A percentile compares a stretch with the other conserved stretches of the same genome.
Conservation (phyloP, 2,329 filamentous ascomycete genomes). For the Mollisia scopiformis region DNA sequence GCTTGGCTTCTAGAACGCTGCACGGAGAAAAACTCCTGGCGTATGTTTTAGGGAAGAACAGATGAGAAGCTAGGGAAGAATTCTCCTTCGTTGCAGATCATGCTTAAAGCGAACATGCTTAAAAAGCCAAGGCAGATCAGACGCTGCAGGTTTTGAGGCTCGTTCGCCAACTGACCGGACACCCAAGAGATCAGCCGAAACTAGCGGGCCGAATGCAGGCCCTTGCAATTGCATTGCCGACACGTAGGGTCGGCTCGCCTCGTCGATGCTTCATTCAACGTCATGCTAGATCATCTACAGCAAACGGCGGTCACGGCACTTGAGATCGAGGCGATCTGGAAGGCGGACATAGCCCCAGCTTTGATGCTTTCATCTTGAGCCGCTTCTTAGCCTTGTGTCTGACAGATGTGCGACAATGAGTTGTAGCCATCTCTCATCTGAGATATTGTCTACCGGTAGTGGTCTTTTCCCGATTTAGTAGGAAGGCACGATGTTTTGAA, state of each 20-base stretch:
- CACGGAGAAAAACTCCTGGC: neutral
- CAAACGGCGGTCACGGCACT: neutral
- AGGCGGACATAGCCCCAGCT: neutral
- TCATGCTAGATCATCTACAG: neutral
- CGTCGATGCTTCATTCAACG: conserved; percentile 21
- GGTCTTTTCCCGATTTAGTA: neutral
- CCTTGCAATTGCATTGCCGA: neutral
- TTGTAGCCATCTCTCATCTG: neutral
- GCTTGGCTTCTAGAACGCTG: neutral
- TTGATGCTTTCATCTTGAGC: neutral
- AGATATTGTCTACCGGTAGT: neutral
- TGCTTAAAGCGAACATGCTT: conserved; percentile 20
- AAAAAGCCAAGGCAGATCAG: conserved; percentile 18
- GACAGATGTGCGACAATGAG: neutral
- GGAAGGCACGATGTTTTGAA: neutral
- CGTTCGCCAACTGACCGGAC: neutral
- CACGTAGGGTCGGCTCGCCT: neutral
- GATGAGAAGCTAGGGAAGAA: neutral
- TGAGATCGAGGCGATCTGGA: neutral
- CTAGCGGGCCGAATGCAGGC: conserved; percentile 6
- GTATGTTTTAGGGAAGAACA: neutral
- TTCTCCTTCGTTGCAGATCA: conserved; percentile 2
- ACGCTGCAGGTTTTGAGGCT: conserved; percentile 11
- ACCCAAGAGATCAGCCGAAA: conserved; percentile 1
- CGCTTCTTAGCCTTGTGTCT: neutral